Conservation (phyloP, 2,329 filamentous ascomycete species). For the Fusarium sp. region DNA sequence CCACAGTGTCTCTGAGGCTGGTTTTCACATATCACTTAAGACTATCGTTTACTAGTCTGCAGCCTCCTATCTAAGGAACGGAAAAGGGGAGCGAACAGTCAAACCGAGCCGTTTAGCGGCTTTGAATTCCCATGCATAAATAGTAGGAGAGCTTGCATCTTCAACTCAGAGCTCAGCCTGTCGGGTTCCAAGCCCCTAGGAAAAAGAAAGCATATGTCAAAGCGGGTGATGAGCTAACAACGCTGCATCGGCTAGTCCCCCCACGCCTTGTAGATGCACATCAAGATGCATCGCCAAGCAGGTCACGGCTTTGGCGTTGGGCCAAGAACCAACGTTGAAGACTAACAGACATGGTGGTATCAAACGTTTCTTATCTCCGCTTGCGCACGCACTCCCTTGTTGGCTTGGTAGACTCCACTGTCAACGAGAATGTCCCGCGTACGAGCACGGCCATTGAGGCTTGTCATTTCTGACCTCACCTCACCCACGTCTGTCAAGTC, state of each 20-base stretch:
- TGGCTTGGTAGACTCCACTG: constrained; percentile 4
- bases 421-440: constrained; percentile 5
- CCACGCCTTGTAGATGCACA: constrained; percentile 21
- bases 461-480: constrained; percentile 24
- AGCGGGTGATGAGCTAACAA: constrained; percentile 31
- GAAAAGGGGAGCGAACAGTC: background rate
- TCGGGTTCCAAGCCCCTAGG: constrained; percentile 14
- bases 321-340: constrained; percentile 23
- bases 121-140: background rate
- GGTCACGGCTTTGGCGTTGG: constrained; percentile 14
- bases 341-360: background rate
- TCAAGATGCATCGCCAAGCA: constrained; percentile 20
- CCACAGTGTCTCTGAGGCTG: constrained; percentile 12
- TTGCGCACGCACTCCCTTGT: no score
- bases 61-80: background rate
- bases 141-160: constrained; percentile 11
- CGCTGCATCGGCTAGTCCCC: constrained; percentile 7
- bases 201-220: constrained; percentile 39
- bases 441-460: constrained; percentile 4
- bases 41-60: background rate
- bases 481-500: constrained; percentile 10
- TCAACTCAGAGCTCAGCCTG: constrained; percentile 39
- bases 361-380: background rate
- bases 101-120: constrained; percentile 7
- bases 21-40: background rate